A percentile compares a stretch with the other conserved stretches of the same genome.
These are phyloP conservation scores for Kingdonia uniflora DNA, from an alignment of 164 flowering plant species.

Conservation along the genomic window DNA sequence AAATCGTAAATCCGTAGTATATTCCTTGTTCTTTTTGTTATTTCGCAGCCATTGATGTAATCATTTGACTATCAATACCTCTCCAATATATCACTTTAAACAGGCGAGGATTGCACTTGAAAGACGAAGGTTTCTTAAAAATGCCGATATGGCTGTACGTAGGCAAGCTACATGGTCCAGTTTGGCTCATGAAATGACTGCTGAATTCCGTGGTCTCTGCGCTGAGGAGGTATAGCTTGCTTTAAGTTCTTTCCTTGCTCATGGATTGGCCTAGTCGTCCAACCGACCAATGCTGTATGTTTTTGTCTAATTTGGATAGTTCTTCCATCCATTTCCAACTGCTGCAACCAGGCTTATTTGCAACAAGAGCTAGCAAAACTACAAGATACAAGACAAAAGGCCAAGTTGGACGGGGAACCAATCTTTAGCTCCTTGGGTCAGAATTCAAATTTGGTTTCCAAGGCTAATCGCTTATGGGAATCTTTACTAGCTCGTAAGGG, in stretches of 20 bases:
- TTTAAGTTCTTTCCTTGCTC: no score
- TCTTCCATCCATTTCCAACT: constrained; percentile 8
- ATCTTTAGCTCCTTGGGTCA: constrained; percentile 75
- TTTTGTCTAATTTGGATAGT: neutral
- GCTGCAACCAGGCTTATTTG: constrained; percentile 72
- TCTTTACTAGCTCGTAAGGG: constrained; percentile 85
- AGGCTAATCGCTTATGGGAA: constrained; percentile 96
- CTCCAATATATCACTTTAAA: constrained; percentile 8
- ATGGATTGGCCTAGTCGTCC: no score
- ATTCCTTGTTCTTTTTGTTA: neutral
- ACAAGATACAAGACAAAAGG: constrained; percentile 84
- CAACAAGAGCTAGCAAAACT: constrained; percentile 97
- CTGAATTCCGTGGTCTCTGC: constrained; percentile 97
- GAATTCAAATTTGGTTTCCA: constrained; percentile 89
- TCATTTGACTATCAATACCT: neutral
- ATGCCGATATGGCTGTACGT: constrained; percentile 88
- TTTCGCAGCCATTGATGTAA: neutral
- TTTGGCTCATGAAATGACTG: constrained; percentile 99
- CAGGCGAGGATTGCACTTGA: constrained; percentile 98
- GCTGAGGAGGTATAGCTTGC: constrained; percentile 82
- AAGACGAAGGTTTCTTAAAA: constrained; percentile 71
- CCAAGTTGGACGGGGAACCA: constrained; percentile 82
- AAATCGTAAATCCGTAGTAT: no score
- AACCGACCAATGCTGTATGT: neutral
- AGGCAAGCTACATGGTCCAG: constrained; percentile 94